Conservation (phyloP, 345 rosid species). For the rapeseed (Brassica napus) region DNA sequence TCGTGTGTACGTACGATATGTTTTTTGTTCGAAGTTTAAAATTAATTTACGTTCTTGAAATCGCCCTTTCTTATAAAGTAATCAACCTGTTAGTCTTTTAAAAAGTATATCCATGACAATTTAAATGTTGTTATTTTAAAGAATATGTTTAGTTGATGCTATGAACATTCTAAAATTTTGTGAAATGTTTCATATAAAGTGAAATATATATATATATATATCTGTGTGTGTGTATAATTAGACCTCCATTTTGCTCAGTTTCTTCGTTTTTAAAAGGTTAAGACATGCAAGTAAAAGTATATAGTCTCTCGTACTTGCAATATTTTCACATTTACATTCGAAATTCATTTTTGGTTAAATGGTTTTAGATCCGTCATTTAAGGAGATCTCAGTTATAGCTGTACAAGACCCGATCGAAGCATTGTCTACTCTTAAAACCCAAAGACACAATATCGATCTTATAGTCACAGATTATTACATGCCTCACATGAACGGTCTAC, state of each 20-base stretch:
- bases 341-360: neutral
- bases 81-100: neutral
- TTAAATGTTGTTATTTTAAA: neutral
- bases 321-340: neutral
- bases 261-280: neutral
- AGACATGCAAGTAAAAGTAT: neutral
- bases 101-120: neutral
- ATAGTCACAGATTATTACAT: constrained; percentile 68
- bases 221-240: neutral
- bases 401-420: constrained; percentile 52
- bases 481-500: constrained; percentile 66
- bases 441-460: constrained; percentile 45
- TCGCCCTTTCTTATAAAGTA: neutral
- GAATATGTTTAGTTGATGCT: neutral
- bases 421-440: constrained; percentile 45
- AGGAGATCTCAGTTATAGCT: constrained; percentile 44
- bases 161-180: neutral
- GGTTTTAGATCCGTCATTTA: constrained; percentile 27
- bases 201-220: neutral
- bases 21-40: neutral
- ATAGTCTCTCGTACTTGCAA: neutral
- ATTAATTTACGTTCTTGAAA: neutral
- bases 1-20: neutral
- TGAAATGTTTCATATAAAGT: neutral
- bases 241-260: neutral